Evolutionary conservation across 345 rosid genomes (phyloP), one percentile per base, ranked within the genome.

Genomic region (Hibiscus tridactylites): DNA sequence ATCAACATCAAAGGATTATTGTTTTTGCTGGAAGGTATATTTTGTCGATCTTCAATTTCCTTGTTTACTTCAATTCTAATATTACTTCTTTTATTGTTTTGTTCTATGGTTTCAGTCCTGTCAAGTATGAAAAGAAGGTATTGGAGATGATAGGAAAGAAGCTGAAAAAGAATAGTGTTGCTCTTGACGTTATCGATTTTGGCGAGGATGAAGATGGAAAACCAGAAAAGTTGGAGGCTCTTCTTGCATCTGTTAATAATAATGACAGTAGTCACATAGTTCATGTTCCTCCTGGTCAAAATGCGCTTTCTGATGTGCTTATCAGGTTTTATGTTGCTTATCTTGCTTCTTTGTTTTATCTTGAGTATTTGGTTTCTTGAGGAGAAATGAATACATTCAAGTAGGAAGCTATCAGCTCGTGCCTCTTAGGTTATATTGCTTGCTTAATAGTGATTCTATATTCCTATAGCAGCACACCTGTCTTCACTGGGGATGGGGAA

Each of bases 281-380:
- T 82, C 90, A 87, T 75, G 80, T 90, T 81, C 96, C 98, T 28
- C 72, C 96, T 73, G 96, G 98, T 79, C 85, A 88, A 58, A 85
- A 79, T 85, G 97, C 93, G 26, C 93, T 94, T 74, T 91, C 93
- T n/a, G 93, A 92, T 88, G 96, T 87, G 42, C 84, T 94, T 21
- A 86, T 88, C 77, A 88, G 91, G 96, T 90, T 33, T 52, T 29
- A 29, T 29, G 31, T 29, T 29, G 31, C 31, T 29, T 29, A 3
- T 29, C 31, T 15, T 64, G 28, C 24, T 17, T 26, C 24, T 17
- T 26, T 61, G 35, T 19, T 26, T 39, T 52, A 1, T 1, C 6
- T 24, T 4, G 2, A 46, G 47, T 54, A 5, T 19, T 50, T 17
- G 50, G 4, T n/a, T 69, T 69, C 11, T 19, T 29, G 16, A 53